phyloP scores from a whole-genome alignment of 805 yeast genomes.

The Candida maesae region DNA sequence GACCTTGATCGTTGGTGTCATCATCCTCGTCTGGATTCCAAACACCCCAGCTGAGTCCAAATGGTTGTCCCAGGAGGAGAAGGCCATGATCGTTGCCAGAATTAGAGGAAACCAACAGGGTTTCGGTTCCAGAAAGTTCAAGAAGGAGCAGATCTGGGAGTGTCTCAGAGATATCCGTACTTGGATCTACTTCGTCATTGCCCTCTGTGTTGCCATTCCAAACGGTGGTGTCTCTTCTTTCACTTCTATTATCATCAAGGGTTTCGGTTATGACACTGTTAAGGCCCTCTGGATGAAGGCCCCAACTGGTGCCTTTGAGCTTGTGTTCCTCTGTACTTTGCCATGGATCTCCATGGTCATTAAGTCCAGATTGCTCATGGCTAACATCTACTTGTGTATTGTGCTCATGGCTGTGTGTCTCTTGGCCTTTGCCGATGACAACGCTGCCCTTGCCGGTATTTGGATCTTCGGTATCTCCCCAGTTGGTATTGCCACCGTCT shows the following conservation, averaged over 20 bases:
- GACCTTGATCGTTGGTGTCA: constrained; percentile 43
- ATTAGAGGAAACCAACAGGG: constrained; percentile 43
- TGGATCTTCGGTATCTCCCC: constrained; percentile 29
- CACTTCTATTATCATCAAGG: constrained; percentile 36
- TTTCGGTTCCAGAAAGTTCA: constrained; percentile 37
- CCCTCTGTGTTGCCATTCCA: constrained; percentile 32
- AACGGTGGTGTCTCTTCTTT: constrained; percentile 47
- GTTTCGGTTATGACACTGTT: constrained; percentile 36
- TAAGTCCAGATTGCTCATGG: constrained; percentile 9
- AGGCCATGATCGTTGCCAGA: constrained; percentile 37
- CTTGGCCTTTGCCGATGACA: constrained; percentile 26
- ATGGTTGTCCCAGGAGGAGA: constrained; percentile 38
- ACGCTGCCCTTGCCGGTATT: constrained; percentile 29
- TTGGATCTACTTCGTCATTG: constrained; percentile 36
- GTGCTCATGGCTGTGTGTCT: constrained; percentile 9
- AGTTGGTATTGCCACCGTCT: constrained; percentile 18
- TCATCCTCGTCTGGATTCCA: constrained; percentile 42
- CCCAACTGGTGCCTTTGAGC: constrained; percentile 38
- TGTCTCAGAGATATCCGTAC: constrained; percentile 35
- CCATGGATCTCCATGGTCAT: constrained; percentile 4
- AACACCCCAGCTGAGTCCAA: constrained; percentile 41
- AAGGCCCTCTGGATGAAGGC: constrained; percentile 27
- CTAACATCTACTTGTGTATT: constrained; percentile 5
- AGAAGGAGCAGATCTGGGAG: constrained; percentile 31
- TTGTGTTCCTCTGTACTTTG: constrained; percentile 25